Percentiles rank a stretch among this genome's conserved stretches.
Evolutionary conservation across 306 rosid genomes (phyloP).

Genomic region (Echinosophora koreensis): DNA sequence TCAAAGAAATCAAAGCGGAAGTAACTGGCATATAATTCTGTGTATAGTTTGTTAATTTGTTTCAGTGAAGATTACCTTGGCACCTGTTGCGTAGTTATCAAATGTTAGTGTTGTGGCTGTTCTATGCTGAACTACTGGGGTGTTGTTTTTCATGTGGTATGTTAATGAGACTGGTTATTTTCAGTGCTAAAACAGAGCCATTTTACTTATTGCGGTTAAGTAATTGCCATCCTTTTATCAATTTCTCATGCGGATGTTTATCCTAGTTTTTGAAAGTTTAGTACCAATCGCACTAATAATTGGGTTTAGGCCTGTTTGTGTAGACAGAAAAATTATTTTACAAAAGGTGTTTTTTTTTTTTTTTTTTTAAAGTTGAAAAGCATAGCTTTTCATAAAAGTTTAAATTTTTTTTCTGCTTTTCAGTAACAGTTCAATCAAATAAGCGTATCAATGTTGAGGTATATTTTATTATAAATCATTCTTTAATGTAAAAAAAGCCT

Average conservation of each 20-base stretch:
- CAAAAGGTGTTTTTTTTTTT: too few relatives aligned
- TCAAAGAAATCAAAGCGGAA: conserved; percentile 70
- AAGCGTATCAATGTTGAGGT: too few relatives aligned
- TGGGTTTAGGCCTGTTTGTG: too few relatives aligned
- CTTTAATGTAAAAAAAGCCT: too few relatives aligned
- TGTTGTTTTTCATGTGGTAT: conserved; percentile 30
- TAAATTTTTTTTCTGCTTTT: too few relatives aligned
- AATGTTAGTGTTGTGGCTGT: conserved; percentile 7
- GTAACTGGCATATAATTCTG: conserved; percentile 45
- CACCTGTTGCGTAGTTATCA: conserved; percentile 30
- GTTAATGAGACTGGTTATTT: conserved; percentile 28
- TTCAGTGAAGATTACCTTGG: conserved; percentile 9
- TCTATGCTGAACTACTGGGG: not conserved
- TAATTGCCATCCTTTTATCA: conserved; percentile 17
- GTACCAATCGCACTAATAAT: not conserved
- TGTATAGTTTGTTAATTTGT: conserved; percentile 27
- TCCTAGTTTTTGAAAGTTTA: not conserved
- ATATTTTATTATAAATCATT: too few relatives aligned
- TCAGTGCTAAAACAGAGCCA: conserved; percentile 15
- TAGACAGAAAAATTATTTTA: too few relatives aligned
- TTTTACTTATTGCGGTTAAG: conserved; percentile 25
- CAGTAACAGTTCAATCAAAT: too few relatives aligned
- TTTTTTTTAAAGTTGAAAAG: too few relatives aligned
- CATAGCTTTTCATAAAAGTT: too few relatives aligned
- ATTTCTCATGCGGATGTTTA: not conserved